Evolutionary conservation across 73 alveolate genomes (phyloP), one percentile per base, ranked within the genome.

Genomic region (Effrenium voratum): DNA sequence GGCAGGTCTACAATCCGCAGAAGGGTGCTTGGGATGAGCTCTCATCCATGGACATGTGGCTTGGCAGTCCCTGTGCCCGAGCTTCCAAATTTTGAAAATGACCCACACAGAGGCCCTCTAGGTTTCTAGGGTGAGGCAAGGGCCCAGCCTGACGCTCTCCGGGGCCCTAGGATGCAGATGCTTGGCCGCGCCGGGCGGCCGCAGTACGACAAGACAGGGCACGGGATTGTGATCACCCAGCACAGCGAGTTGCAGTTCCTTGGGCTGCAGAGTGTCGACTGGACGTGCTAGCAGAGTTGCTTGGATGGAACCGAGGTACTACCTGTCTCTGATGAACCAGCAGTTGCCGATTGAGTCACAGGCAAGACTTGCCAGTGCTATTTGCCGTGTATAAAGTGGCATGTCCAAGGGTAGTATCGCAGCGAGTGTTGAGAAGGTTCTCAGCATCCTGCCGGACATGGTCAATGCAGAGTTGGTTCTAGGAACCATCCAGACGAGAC

Each of bases 121-220:
- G 30, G 6, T 63, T 13, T 13, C 76, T 26, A 28, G 84, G 84
- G 28, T 26, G 84, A 4, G 15, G 46, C 36, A 28, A 4, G 50
- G 10, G 38, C 55, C 85, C 44, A 24, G n/a, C 55, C 30, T 41
- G 34, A 2, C 47, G 4, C n/a, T 72, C 28, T 32, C 6, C 55
- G 36, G 49, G 30, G 8, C 60, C 86, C 44, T 26, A 87, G 95
- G 95, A 87, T 87, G 94, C 99, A 99, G 98, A 99, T 99, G 99
- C 99, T 99, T 99, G 99, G 99, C 36, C 98, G 99, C 82, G 99
- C 99, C 19, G 99, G 99, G 8, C 99, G 99, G 93, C 99, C 99
- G 5, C 99, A 99, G 84, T 99, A 99, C 98, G 99, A 99, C 99
- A 99, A 99, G 82, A 98, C 99, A 47, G 99, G 98, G 57, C 98